These are phyloP conservation scores for Rhynchosporium graminicola DNA, from an alignment of 2,329 filamentous ascomycete genomes.

Conservation along the genomic window DNA sequence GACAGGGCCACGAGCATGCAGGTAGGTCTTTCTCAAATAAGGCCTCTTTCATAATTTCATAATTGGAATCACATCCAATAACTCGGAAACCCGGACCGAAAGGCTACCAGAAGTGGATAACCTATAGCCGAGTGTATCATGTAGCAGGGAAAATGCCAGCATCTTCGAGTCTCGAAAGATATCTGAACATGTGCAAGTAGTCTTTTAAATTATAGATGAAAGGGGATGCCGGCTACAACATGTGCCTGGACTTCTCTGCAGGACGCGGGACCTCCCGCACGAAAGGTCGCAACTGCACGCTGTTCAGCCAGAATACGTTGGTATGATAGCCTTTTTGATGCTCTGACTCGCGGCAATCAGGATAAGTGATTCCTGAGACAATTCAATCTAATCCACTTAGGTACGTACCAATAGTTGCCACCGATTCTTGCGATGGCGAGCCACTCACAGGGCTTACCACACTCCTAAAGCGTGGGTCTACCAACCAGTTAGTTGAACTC, in stretches of 20 bases:
- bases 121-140: slow-evolving; percentile 1
- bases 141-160: neutral
- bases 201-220: slow-evolving; percentile 9
- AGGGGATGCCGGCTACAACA: slow-evolving; percentile 2
- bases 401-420: neutral
- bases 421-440: neutral
- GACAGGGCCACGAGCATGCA: neutral
- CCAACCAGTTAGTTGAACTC: neutral
- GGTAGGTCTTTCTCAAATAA: neutral
- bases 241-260: slow-evolving; percentile 14
- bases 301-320: slow-evolving; percentile 9
- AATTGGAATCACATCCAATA: neutral
- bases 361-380: slow-evolving; percentile 10
- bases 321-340: slow-evolving; percentile 9
- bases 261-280: slow-evolving; percentile 8
- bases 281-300: slow-evolving; percentile 2
- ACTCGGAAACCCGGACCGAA: slow-evolving; percentile 16
- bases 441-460: slow-evolving; percentile 10
- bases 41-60: slow-evolving; percentile 3
- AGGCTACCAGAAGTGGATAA: neutral
- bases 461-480: neutral
- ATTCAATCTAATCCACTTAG: neutral
- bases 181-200: neutral
- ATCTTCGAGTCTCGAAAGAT: neutral
- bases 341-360: slow-evolving; percentile 11